A percentile compares a stretch with the other conserved stretches of the same genome.
Conservation (phyloP, 495 filamentous ascomycete genomes). For the Pseudomonodictys pantanalensis region DNA sequence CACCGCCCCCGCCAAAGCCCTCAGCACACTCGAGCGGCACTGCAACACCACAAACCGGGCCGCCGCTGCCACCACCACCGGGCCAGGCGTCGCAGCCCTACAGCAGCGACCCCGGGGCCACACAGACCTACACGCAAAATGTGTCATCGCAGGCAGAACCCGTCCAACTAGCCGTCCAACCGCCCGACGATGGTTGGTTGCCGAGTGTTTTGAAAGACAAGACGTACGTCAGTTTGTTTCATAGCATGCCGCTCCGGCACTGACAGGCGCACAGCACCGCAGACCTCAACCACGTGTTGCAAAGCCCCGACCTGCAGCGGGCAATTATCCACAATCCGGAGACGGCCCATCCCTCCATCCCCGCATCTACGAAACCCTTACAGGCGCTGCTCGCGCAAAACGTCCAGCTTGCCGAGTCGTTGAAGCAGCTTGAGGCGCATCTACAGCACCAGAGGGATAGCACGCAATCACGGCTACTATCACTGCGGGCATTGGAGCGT, state of each 20-base stretch:
- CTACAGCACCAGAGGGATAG: slow-evolving; percentile 61
- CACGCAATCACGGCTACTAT: slow-evolving; percentile 76
- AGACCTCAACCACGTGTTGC: slow-evolving; percentile 42
- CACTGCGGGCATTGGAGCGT: slow-evolving; percentile 81
- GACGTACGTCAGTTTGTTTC: slow-evolving; percentile 33
- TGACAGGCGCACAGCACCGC: slow-evolving; percentile 37
- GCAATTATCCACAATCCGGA: slow-evolving; percentile 53
- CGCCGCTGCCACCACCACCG: slow-evolving; percentile 42
- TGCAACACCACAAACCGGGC: slow-evolving; percentile 39
- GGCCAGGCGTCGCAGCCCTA: slow-evolving; percentile 26
- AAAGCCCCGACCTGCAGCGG: slow-evolving; percentile 37
- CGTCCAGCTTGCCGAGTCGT: slow-evolving; percentile 60
- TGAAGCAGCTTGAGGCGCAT: slow-evolving; percentile 56
- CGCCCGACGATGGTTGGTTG: slow-evolving; percentile 43
- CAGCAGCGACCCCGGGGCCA: slow-evolving; percentile 14
- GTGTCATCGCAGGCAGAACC: slow-evolving; percentile 17
- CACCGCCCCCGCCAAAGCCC: slow-evolving; percentile 45
- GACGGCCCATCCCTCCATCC: slow-evolving; percentile 63
- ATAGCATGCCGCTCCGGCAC: slow-evolving; percentile 2
- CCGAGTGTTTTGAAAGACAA: slow-evolving; percentile 41
- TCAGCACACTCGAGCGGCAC: slow-evolving; percentile 33
- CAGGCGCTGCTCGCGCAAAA: slow-evolving; percentile 64
- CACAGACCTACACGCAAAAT: slow-evolving; percentile 21
- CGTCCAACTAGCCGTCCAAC: slow-evolving; percentile 16
- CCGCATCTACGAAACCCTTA: slow-evolving; percentile 54